Evolutionary conservation across 1,139 yeast species (phyloP).

Genomic region (Lodderomyces metapsilosis): DNA sequence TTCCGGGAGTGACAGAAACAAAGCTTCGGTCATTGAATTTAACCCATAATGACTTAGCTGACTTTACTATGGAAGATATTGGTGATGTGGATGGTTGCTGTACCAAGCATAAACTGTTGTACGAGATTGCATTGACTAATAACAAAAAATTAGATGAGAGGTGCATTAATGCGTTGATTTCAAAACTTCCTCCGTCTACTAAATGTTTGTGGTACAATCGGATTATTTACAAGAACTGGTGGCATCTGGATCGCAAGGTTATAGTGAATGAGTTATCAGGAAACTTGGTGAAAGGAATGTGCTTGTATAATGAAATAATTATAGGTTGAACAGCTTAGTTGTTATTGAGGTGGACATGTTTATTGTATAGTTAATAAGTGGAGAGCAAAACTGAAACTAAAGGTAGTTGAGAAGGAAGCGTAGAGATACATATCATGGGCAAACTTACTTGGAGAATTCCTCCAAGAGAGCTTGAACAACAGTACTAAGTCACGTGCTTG

Average conservation of each 20-base stretch:
- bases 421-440: too few relatives aligned
- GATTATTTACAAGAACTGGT: background rate
- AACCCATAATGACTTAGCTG: background rate
- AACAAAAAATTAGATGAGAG: background rate
- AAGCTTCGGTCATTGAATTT: background rate
- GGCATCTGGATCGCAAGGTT: background rate
- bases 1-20: background rate
- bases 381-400: too few relatives aligned
- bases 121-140: background rate
- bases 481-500: too few relatives aligned
- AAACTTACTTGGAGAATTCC: too few relatives aligned
- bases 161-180: background rate
- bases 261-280: background rate
- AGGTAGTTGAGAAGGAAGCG: too few relatives aligned
- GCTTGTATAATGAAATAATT: too few relatives aligned
- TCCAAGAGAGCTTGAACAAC: too few relatives aligned
- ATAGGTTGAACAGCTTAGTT: too few relatives aligned
- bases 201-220: background rate
- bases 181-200: background rate
- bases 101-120: background rate
- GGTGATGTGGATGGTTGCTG: background rate
- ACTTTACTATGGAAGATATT: background rate
- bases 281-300: too few relatives aligned
- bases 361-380: too few relatives aligned
- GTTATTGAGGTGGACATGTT: too few relatives aligned